Evolutionary conservation across 1,284 basidiomycete genomes (phyloP), one percentile per base, ranked within the genome.

Genomic region (Paramarasmius palmivorus): DNA sequence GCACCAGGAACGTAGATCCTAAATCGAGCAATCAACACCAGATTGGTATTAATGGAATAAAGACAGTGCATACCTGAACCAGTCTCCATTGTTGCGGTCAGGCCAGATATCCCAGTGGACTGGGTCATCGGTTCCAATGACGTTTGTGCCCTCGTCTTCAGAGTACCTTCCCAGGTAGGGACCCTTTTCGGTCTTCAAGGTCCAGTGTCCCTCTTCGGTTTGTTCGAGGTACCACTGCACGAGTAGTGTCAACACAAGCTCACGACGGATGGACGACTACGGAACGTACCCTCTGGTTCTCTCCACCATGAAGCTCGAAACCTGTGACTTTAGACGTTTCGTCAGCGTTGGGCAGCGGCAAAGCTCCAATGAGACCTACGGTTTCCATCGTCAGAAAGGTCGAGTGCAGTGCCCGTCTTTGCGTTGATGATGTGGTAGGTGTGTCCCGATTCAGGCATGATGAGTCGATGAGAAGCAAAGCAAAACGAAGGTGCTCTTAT

Each of bases 341-440:
- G 17, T 39, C n/a, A 37, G 47, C 36, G 25, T 5, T 22, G 29
- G 15, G 9, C 35, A n/a, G 14, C 2, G 14, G 32, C 8, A 44
- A 10, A n/a, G 32, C 19, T 10, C 19, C 9, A 39, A 8, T 8
- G 23, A 17, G 10, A 63, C 61, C 9, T 50, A 65, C 63, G 50
- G 32, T 58, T 48, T 9, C 41, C 23, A 35, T 50, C 45, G 39
- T 67, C 64, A 4, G 57, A 56, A 39, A 57, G 61, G 52, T 67
- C 65, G 9, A 67, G 52, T 9, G 47, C 61, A 7, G 61, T 67
- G 15, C 49, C 54, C 29, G 57, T 53, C 50, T 60, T 61, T 54
- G 35, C 58, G 55, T 67, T 67, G 50, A 63, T 35, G 48, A 67
- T 39, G 41, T 56, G 51, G 54, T 66, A 67, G n/a, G 36, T 48